Evolutionary conservation across 148 eudicot genomes (phyloP).

Genomic region (Arctostaphylos glauca): DNA sequence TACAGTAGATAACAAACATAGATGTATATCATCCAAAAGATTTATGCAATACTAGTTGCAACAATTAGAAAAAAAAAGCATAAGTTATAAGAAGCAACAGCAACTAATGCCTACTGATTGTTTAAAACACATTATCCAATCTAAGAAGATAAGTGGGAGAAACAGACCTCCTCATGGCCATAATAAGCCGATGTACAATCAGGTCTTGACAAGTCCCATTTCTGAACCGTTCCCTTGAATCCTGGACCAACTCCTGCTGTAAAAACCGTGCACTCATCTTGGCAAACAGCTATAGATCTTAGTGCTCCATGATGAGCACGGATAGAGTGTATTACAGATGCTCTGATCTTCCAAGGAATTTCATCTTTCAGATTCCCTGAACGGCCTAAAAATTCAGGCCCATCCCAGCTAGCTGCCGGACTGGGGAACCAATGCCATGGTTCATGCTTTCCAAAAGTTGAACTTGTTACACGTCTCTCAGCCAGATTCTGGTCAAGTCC

Average conservation of each 20-base stretch:
- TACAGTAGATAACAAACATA: background rate
- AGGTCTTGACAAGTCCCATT: constrained; percentile 74
- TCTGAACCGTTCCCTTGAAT: constrained; percentile 91
- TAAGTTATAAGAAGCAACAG: background rate
- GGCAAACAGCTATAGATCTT: constrained; percentile 73
- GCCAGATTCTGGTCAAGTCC: constrained; percentile 37
- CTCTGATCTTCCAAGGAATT: constrained; percentile 93
- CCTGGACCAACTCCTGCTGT: constrained; percentile 97
- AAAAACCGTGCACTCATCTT: constrained; percentile 78
- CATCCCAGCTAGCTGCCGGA: constrained; percentile 81
- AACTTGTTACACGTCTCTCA: constrained; percentile 34
- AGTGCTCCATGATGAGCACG: constrained; percentile 95
- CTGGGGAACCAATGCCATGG: constrained; percentile 98
- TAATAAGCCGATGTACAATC: constrained; percentile 74
- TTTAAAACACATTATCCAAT: background rate
- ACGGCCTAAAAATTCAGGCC: constrained; percentile 73
- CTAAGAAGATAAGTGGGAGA: constrained; percentile 11
- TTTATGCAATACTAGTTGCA: background rate
- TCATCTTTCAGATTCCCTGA: constrained; percentile 77
- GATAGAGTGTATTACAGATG: constrained; percentile 76
- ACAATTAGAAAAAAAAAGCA: background rate
- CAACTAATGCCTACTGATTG: background rate
- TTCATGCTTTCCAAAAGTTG: constrained; percentile 53
- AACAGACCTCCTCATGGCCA: constrained; percentile 95
- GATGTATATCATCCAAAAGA: background rate